Evolutionary conservation across 805 yeast genomes (phyloP), one percentile per base, ranked within the genome.

Genomic region (Brettanomyces anomalus): DNA sequence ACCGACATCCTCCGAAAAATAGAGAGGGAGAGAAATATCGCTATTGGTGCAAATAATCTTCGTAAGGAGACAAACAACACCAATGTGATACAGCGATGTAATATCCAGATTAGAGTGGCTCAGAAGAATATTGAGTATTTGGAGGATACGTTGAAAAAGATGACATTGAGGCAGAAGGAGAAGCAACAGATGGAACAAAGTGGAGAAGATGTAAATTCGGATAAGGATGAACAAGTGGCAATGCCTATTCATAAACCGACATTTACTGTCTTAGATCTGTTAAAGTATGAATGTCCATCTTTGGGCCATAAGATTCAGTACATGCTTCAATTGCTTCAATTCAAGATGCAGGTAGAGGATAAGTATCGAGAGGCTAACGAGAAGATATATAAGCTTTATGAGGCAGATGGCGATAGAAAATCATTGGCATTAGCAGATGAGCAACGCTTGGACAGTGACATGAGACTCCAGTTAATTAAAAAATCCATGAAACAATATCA

Each of bases 281-380:
- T 87, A 58, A 88, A 88, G 54, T 88, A 87, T 57, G 97, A 93
- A 55, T 85, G 96, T 53, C 96, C 97, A 0, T 85, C 95, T 0
- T 67, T 93, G 51, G 96, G 97, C 10, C 96, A 93, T 54, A 77
- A 93, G 49, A 93, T 93, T 56, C 96, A 87, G 63, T 81, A 85
- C 54, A 89, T 93, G 97, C 73, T 90, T 43, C 97, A 89, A 64
- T 95, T 88, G 62, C 71, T 93, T 46, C 96, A 89, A 58, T 88
- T 90, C 62, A 93, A 93, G 63, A 71, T 90, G 37, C 93, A 90
- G 56, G 95, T 90, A 33, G 99, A 93, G 61, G 79, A 85, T 53
- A 95, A 93, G 63, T 93, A 90, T 63, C 80, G 81, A 54, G 90
- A 81, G 50, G 97, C 97, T 5, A 88, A 88, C 51, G 94, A 86